These are phyloP conservation scores for Globisporangium alternatum DNA, from an alignment of 352 stramenopile genomes.

Conservation along the genomic window DNA sequence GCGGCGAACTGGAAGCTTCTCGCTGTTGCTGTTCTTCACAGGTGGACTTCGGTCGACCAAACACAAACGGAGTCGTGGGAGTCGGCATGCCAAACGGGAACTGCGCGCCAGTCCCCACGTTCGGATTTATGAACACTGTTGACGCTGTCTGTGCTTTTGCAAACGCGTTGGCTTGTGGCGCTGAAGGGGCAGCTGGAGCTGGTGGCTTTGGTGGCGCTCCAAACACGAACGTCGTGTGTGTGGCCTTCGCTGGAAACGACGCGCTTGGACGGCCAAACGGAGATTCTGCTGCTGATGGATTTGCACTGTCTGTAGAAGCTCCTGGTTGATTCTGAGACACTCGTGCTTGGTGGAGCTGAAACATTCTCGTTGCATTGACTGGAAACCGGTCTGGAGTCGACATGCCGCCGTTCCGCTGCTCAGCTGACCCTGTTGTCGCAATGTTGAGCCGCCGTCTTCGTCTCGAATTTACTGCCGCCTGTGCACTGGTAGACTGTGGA, in stretches of 20 bases:
- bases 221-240: slow-evolving; percentile 12
- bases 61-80: slow-evolving; percentile 21
- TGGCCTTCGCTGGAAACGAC: neutral
- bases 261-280: neutral
- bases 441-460: neutral
- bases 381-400: neutral
- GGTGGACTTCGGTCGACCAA: slow-evolving; percentile 10
- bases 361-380: neutral
- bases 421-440: neutral
- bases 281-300: neutral
- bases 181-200: neutral
- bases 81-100: slow-evolving; percentile 25
- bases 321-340: neutral
- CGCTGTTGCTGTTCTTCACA: neutral
- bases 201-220: neutral
- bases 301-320: neutral
- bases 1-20: neutral
- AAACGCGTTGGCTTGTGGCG: neutral
- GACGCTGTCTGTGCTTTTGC: neutral
- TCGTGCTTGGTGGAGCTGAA: neutral
- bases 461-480: slow-evolving; percentile 3
- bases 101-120: slow-evolving; percentile 15
- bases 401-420: neutral
- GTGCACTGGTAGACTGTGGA: neutral
- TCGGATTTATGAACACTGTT: slow-evolving; percentile 10